These are phyloP conservation scores for Solanum etuberosum DNA, from an alignment of 257 asterid genomes.

Conservation along the genomic window DNA sequence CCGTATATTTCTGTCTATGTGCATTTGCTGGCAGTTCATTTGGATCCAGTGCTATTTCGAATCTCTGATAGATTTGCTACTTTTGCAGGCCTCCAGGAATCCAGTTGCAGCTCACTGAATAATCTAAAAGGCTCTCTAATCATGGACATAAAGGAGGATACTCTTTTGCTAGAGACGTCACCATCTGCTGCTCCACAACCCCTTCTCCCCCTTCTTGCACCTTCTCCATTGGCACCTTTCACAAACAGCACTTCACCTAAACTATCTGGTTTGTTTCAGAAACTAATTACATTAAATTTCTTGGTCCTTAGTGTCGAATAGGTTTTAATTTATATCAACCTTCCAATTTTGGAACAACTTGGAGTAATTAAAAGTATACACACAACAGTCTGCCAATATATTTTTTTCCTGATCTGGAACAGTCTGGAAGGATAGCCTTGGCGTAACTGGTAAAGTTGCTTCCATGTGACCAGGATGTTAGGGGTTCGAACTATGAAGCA, in stretches of 20 bases:
- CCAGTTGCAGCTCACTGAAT: slow-evolving; percentile 16
- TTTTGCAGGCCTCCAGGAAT: slow-evolving; percentile 41
- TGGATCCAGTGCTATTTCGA: background rate
- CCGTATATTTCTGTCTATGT: background rate
- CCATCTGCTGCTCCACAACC: slow-evolving; percentile 71
- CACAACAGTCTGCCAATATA: background rate
- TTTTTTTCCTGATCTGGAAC: background rate
- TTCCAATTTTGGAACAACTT: background rate
- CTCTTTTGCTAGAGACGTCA: slow-evolving; percentile 47
- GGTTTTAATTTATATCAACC: background rate
- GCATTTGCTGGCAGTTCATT: background rate
- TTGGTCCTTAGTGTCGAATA: background rate
- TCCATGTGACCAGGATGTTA: background rate
- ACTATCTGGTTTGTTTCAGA: slow-evolving; percentile 64
- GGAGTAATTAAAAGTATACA: background rate
- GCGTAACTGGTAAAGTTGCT: background rate
- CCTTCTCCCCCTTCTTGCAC: slow-evolving; percentile 84
- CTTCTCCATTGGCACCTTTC: slow-evolving; percentile 92
- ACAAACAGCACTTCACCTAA: slow-evolving; percentile 74
- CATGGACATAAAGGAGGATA: slow-evolving; percentile 32
- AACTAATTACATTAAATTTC: background rate
- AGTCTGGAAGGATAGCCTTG: background rate
- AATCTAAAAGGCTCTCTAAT: slow-evolving; percentile 19
- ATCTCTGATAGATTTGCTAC: slow-evolving; percentile 3
- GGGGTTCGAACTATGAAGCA: background rate